phyloP scores from a whole-genome alignment of 2,329 filamentous ascomycete genomes.

The Lecanicillium sp. region DNA sequence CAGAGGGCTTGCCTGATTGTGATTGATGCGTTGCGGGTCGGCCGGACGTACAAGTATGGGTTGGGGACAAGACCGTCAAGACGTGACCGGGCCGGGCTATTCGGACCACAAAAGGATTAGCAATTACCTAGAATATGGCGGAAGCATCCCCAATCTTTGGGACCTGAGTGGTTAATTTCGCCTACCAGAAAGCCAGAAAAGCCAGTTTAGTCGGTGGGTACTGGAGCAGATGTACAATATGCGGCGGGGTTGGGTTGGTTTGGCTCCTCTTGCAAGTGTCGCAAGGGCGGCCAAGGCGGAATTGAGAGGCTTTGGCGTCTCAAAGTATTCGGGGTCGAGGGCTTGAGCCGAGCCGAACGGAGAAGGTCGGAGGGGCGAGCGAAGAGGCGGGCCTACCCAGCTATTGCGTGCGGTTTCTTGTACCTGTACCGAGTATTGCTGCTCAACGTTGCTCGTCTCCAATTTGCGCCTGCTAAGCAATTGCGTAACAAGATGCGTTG shows the following conservation, averaged over 20 bases:
- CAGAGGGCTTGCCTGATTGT: no score
- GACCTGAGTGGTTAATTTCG: no score
- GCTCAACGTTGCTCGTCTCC: no score
- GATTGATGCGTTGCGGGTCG: no score
- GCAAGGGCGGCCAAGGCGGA: background rate
- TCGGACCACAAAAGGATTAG: slow-evolving; percentile 6
- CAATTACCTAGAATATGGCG: slow-evolving; percentile 8
- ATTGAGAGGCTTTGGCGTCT: background rate
- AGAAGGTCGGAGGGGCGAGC: slow-evolving; percentile 10
- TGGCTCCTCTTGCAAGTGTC: background rate
- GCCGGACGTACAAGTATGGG: background rate
- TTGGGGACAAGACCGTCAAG: background rate
- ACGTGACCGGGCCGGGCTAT: no score
- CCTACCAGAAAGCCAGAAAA: no score
- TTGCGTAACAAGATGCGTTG: no score
- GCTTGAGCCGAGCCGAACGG: slow-evolving; percentile 15
- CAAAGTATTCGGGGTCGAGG: no score
- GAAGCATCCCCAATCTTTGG: no score
- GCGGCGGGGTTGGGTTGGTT: background rate
- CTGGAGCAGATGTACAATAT: background rate
- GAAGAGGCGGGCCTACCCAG: background rate
- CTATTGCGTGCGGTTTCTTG: background rate
- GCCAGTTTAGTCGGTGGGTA: background rate
- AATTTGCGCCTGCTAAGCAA: no score
- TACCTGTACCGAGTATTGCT: no score